Evolutionary conservation across 768 basidiomycete genomes (phyloP).

Genomic region (Tricholoma flavovirens): DNA sequence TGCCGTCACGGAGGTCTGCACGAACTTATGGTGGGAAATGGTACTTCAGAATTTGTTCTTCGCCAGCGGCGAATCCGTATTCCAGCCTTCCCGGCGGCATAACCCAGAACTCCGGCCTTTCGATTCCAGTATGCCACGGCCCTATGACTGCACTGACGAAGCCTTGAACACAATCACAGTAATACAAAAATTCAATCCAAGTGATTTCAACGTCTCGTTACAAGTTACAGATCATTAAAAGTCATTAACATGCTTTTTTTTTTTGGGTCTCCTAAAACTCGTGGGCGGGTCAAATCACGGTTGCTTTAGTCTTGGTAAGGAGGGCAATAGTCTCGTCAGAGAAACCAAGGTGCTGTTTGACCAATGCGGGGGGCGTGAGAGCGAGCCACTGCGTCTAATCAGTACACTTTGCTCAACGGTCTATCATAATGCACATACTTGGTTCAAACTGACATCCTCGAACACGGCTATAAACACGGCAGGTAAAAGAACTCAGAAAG

Average conservation of each 20-base stretch:
- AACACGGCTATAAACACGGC: constrained; percentile 4
- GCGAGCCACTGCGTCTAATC: constrained; percentile 25
- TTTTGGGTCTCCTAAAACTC: background rate
- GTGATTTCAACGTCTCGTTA: too few relatives aligned
- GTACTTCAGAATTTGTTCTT: background rate
- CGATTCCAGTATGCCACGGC: background rate
- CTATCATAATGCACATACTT: constrained; percentile 17
- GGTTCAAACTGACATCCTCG: constrained; percentile 26
- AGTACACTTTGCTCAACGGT: background rate
- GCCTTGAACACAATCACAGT: background rate
- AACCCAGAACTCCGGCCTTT: background rate
- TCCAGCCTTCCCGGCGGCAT: background rate
- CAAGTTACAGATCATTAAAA: background rate
- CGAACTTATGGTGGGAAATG: background rate
- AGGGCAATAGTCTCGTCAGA: constrained; percentile 29
- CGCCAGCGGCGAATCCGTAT: background rate
- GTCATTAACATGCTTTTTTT: background rate
- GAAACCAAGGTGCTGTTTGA: constrained; percentile 39
- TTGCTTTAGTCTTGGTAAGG: constrained; percentile 35
- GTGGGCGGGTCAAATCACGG: constrained; percentile 24
- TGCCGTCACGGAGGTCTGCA: background rate
- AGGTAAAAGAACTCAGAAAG: constrained; percentile 8
- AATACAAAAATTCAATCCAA: background rate
- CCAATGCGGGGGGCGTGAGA: constrained; percentile 39
- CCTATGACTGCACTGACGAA: background rate